phyloP scores from a whole-genome alignment of 2,329 filamentous ascomycete genomes.

The Gliomastix tumulicola region DNA sequence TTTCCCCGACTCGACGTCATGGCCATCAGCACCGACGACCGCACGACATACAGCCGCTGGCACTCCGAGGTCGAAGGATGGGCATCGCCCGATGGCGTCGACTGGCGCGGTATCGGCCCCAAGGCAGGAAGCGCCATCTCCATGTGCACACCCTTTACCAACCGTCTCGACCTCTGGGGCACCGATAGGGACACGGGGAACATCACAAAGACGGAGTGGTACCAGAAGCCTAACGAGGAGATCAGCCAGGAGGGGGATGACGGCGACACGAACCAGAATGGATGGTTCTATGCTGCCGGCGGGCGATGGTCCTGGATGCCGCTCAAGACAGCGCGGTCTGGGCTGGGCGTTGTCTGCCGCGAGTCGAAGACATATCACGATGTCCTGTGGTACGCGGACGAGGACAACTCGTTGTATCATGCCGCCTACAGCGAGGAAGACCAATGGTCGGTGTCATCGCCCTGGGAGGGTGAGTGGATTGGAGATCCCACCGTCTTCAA shows the following conservation, averaged over 20 bases:
- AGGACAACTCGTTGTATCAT: neutral
- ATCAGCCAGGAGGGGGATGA: too few relatives aligned
- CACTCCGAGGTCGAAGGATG: neutral
- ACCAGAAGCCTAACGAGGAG: too few relatives aligned
- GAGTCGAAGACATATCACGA: neutral
- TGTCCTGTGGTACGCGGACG: neutral
- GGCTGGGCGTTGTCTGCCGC: conserved; percentile 1
- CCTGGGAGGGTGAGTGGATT: neutral
- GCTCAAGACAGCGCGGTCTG: too few relatives aligned
- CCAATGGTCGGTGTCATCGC: neutral
- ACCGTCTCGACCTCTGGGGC: neutral
- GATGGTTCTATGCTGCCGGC: too few relatives aligned
- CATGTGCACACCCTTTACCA: neutral
- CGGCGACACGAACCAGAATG: too few relatives aligned
- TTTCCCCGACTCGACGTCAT: conserved; percentile 1
- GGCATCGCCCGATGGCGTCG: too few relatives aligned
- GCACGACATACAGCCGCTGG: neutral
- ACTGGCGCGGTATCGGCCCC: too few relatives aligned
- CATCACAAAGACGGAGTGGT: too few relatives aligned
- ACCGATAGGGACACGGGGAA: neutral
- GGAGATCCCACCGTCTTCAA: neutral
- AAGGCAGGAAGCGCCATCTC: neutral
- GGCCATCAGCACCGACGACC: neutral
- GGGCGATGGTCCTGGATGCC: too few relatives aligned
- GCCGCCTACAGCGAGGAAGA: neutral